Percentiles rank a stretch among this genome's conserved stretches.
Conservation (phyloP, 2,329 filamentous ascomycete genomes). For the Epichloe sp. region DNA sequence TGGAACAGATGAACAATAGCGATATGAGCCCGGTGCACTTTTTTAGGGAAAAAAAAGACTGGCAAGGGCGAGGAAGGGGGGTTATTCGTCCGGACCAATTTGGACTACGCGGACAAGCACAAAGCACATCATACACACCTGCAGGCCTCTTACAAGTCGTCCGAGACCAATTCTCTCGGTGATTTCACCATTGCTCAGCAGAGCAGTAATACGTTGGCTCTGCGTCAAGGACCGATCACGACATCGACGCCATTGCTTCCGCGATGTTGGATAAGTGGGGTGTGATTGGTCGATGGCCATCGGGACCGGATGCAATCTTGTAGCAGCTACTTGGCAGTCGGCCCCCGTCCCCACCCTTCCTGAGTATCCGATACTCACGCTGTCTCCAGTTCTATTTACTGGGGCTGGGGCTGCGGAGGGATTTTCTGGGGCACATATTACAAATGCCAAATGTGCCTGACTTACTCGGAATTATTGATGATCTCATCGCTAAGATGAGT, state of each 20-base stretch:
- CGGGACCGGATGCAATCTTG: conserved; percentile 8
- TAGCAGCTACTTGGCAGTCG: conserved; percentile 3
- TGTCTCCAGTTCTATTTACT: conserved; percentile 2
- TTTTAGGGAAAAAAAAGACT: not conserved
- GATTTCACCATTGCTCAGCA: not conserved
- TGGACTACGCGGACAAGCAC: not conserved
- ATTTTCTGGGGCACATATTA: not conserved
- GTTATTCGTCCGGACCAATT: not conserved
- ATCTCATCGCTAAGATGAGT: conserved; percentile 2
- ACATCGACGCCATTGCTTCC: conserved; percentile 40
- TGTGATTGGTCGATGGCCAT: conserved; percentile 23
- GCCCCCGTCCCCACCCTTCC: no score
- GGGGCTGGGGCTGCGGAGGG: conserved; percentile 1
- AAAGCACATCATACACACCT: conserved; percentile 3
- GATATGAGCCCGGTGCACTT: not conserved
- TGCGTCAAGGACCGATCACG: conserved; percentile 31
- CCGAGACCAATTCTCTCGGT: not conserved
- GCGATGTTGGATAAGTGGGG: conserved; percentile 20
- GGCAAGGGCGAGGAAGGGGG: not conserved
- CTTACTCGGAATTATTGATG: not conserved
- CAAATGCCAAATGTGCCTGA: not conserved
- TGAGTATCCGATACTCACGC: not conserved
- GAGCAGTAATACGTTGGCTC: conserved; percentile 11
- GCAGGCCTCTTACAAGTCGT: not conserved
- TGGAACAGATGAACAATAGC: not conserved